A percentile compares a stretch with the other conserved stretches of the same genome.
phyloP scores from a whole-genome alignment of 441 rosid genomes.

The Populus hybrid region DNA sequence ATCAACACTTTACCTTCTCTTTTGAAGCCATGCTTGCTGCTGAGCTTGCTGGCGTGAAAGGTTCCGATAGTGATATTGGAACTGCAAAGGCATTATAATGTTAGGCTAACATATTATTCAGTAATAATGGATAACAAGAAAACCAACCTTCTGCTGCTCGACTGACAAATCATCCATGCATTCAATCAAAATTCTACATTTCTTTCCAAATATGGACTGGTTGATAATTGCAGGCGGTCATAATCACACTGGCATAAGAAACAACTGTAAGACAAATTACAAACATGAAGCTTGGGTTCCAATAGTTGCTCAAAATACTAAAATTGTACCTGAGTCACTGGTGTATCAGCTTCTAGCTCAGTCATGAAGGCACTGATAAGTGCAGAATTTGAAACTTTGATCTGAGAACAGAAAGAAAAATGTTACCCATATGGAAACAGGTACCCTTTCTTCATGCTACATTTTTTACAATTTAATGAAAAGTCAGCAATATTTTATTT shows the following conservation, averaged over 20 bases:
- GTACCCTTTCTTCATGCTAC: not conserved
- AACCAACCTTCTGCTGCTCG: constrained; percentile 85
- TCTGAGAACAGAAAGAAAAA: constrained; percentile 35
- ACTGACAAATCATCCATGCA: constrained; percentile 90
- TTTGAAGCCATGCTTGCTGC: constrained; percentile 98
- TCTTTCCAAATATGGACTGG: constrained; percentile 77
- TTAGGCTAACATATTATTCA: constrained; percentile 7
- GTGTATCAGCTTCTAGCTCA: constrained; percentile 83
- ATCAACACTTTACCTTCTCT: constrained; percentile 59
- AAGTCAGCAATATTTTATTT: not conserved
- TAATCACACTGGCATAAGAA: constrained; percentile 60
- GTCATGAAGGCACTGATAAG: constrained; percentile 97
- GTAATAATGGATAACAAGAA: not conserved
- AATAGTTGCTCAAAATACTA: not conserved
- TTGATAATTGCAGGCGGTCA: constrained; percentile 81
- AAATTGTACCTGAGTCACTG: constrained; percentile 69
- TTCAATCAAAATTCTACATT: constrained; percentile 88
- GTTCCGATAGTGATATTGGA: constrained; percentile 78
- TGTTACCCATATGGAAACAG: not conserved
- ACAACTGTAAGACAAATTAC: constrained; percentile 5
- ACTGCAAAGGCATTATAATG: constrained; percentile 38
- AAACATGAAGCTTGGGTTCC: not conserved
- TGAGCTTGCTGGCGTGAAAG: constrained; percentile 93
- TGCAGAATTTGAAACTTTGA: constrained; percentile 94
- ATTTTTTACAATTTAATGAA: not conserved